Evolutionary conservation across 176 grass and related monocot genomes (phyloP).

Genomic region (Eragrostis nindensis): DNA sequence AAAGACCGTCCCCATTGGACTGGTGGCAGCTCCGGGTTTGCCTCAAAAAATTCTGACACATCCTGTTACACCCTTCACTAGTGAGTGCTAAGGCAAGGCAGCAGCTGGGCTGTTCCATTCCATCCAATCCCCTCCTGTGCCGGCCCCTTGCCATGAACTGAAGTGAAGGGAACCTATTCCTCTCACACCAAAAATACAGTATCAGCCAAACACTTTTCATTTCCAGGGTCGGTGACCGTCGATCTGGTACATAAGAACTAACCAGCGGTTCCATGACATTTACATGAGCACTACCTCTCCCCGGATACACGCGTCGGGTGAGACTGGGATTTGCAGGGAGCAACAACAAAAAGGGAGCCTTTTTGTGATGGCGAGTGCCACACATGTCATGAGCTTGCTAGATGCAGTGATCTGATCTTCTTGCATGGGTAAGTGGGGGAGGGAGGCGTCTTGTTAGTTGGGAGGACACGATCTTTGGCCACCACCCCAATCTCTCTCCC

Average conservation of each 20-base stretch:
- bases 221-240: conserved; percentile 10
- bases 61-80: background rate
- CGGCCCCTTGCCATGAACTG: conserved; percentile 39
- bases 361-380: conserved; percentile 7
- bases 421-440: conserved; percentile 10
- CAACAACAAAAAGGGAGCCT: conserved; percentile 29
- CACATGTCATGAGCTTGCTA: conserved; percentile 22
- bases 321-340: conserved; percentile 28
- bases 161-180: conserved; percentile 38
- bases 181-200: background rate
- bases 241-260: conserved; percentile 16
- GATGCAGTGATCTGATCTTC: conserved; percentile 22
- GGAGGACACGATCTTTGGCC: conserved; percentile 50
- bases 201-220: background rate
- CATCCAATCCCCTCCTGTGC: background rate
- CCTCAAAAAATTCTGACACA: background rate
- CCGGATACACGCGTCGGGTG: conserved; percentile 44
- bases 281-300: conserved; percentile 58
- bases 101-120: conserved; percentile 19
- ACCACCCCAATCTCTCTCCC: background rate
- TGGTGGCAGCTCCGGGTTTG: background rate
- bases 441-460: conserved; percentile 17
- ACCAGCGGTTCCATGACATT: conserved; percentile 41
- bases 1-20: background rate
- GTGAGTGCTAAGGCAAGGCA: conserved; percentile 54